Evolutionary conservation across 805 yeast species (phyloP).

Genomic region (Kuraishia piskuri): DNA sequence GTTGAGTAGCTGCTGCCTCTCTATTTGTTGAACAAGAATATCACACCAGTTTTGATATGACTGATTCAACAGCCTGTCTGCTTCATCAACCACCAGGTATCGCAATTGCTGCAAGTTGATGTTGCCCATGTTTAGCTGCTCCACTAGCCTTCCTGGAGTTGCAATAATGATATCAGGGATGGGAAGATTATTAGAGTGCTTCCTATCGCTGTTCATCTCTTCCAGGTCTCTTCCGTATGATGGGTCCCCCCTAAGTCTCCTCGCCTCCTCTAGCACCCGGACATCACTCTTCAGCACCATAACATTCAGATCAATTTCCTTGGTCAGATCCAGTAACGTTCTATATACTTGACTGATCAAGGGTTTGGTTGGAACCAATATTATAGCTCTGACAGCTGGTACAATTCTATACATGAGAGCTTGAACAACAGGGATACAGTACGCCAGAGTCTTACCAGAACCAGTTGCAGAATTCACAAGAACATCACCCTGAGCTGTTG

Average conservation of each 20-base stretch:
- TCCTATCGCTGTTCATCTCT: neutral
- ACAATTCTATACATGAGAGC: conserved; percentile 53
- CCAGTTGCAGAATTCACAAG: conserved; percentile 94
- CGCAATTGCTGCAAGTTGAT: conserved; percentile 44
- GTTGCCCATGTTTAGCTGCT: conserved; percentile 41
- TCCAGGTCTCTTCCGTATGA: conserved; percentile 16
- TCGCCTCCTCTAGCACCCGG: conserved; percentile 54
- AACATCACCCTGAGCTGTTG: conserved; percentile 62
- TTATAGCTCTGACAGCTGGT: conserved; percentile 65
- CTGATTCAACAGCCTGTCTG: conserved; percentile 76
- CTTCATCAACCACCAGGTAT: conserved; percentile 71
- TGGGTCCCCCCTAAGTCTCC: conserved; percentile 24
- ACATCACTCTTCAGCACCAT: conserved; percentile 49
- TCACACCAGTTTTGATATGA: conserved; percentile 90
- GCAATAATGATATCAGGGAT: conserved; percentile 59
- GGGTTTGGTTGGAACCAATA: conserved; percentile 87
- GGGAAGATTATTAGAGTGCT: neutral
- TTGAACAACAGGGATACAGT: conserved; percentile 76
- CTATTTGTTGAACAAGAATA: conserved; percentile 34
- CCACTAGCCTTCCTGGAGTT: conserved; percentile 82
- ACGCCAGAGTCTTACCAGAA: conserved; percentile 91
- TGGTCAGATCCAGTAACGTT: conserved; percentile 49
- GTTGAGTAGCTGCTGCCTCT: conserved; percentile 26
- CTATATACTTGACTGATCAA: conserved; percentile 73
- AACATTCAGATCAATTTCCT: conserved; percentile 60